Percentiles rank a stretch among this genome's conserved stretches.
phyloP scores from a whole-genome alignment of 1,284 basidiomycete genomes.

The Ustanciosporium gigantosporum region DNA sequence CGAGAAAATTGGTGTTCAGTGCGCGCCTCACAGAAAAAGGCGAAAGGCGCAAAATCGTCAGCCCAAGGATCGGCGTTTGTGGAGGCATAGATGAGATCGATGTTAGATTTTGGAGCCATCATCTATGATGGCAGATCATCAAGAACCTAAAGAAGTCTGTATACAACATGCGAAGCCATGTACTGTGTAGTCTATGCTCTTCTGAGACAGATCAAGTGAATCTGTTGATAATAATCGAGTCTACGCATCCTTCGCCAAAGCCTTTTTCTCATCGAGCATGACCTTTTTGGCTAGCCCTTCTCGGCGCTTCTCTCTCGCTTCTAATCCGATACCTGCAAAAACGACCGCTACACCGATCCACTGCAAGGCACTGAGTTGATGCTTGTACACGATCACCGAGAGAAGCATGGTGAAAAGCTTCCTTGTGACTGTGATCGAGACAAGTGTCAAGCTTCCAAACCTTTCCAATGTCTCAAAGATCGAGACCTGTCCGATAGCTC shows the following conservation, averaged over 20 bases:
- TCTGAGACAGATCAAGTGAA: no score
- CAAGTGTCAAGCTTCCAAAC: conserved; percentile 85
- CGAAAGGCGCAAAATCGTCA: no score
- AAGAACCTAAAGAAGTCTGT: no score
- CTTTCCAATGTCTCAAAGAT: conserved; percentile 97
- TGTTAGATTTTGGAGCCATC: no score
- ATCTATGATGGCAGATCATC: no score
- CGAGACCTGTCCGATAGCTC: conserved; percentile 91
- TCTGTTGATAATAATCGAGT: no score
- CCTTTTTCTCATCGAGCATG: conserved; percentile 18
- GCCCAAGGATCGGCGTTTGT: no score
- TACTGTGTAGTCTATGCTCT: no score
- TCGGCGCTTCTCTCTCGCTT: conserved; percentile 69
- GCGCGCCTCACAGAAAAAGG: no score
- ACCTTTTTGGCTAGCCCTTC: conserved; percentile 38
- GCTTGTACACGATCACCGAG: conserved; percentile 88
- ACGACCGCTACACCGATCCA: conserved; percentile 89
- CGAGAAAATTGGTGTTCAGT: no score
- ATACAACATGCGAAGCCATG: no score
- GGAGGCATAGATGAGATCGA: no score
- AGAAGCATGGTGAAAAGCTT: conserved; percentile 98
- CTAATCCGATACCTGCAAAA: conserved; percentile 89
- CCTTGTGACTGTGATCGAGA: conserved; percentile 68
- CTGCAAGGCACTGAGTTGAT: conserved; percentile 79
- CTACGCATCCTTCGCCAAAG: conserved; percentile 37